Percentiles rank a stretch among this genome's conserved stretches.
Conservation (phyloP, 23 red algal genomes). For the Porphyridium purpureum region DNA sequence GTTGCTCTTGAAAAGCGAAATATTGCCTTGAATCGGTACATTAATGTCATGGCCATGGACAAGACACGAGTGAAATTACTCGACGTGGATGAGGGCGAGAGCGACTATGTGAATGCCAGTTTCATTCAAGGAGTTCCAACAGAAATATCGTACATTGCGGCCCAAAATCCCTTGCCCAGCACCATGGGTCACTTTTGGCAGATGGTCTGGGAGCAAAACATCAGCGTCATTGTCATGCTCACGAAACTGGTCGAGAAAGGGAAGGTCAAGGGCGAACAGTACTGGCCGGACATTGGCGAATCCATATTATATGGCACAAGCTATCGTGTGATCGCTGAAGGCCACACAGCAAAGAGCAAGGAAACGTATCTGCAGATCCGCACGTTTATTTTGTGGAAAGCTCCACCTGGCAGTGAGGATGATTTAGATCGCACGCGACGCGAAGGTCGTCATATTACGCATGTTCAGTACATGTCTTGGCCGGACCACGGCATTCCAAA, state of each 20-base stretch:
- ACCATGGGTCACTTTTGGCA: conserved; percentile 81
- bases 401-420: conserved; percentile 7
- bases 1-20: no score
- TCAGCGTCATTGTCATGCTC: conserved; percentile 71
- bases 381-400: conserved; percentile 10
- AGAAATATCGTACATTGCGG: conserved; percentile 73
- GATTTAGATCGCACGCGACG: conserved; percentile 12
- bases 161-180: conserved; percentile 47
- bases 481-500: conserved; percentile 78
- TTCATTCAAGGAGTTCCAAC: conserved; percentile 28
- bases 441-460: conserved; percentile 34
- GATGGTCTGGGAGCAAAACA: conserved; percentile 60
- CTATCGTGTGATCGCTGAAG: conserved; percentile 19
- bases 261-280: conserved; percentile 53
- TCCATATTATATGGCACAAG: conserved; percentile 22
- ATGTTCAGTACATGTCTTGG: conserved; percentile 79
- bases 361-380: background rate
- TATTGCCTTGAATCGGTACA: no score
- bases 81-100: no score
- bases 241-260: conserved; percentile 43
- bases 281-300: conserved; percentile 40
- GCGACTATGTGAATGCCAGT: conserved; percentile 86
- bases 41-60: no score
- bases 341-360: conserved; percentile 14
- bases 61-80: no score